phyloP scores from a whole-genome alignment of 352 stramenopile genomes.

The Globisporangium abappressorium region DNA sequence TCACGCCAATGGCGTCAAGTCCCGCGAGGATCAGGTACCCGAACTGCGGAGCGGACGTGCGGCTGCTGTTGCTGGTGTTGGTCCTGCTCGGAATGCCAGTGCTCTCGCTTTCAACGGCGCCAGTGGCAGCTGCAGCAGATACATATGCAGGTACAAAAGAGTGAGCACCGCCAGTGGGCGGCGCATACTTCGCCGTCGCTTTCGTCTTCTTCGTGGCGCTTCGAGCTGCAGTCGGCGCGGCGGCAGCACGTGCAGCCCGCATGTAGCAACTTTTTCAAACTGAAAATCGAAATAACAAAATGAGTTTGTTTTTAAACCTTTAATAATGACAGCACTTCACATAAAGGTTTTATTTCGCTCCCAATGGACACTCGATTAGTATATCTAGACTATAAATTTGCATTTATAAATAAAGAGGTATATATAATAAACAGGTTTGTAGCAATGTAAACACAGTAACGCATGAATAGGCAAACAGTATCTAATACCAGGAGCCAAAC shows the following conservation, averaged over 20 bases:
- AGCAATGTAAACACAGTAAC: neutral
- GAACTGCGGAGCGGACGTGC: constrained; percentile 33
- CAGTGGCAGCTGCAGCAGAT: neutral
- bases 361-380: neutral
- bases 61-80: neutral
- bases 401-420: neutral
- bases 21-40: constrained; percentile 34
- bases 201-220: neutral
- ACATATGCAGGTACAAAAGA: neutral
- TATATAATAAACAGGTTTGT: neutral
- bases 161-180: neutral
- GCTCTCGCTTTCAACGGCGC: neutral
- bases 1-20: constrained; percentile 44
- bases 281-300: neutral
- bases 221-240: neutral
- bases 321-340: neutral
- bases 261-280: neutral
- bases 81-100: neutral
- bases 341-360: neutral
- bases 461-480: neutral
- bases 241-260: constrained; percentile 2
- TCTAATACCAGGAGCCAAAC: neutral
- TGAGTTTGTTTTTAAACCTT: neutral
- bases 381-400: neutral
- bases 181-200: neutral